Percentiles rank a stretch among this genome's conserved stretches.
Conservation (phyloP, 176 grass and related monocot genomes). For the Oryza coarctata region DNA sequence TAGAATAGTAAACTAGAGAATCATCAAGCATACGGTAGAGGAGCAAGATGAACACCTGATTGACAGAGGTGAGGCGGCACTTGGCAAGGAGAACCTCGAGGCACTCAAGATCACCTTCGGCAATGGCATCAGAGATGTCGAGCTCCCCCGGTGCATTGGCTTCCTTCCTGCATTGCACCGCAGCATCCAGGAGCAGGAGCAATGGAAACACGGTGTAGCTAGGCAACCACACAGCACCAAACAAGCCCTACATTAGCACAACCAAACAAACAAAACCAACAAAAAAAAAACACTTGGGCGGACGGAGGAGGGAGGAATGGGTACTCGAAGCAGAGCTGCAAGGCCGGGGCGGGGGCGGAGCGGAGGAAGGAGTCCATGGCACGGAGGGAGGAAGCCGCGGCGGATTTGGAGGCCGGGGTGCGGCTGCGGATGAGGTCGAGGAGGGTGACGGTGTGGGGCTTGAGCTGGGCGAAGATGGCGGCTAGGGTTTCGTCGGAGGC, state of each 20-base stretch:
- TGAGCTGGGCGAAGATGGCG: conserved; percentile 65
- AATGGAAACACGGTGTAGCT: conserved; percentile 80
- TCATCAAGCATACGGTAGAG: not conserved
- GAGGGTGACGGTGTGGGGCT: conserved; percentile 71
- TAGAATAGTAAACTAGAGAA: not conserved
- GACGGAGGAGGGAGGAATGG: not conserved
- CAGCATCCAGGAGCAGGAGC: conserved; percentile 75
- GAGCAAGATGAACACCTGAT: conserved; percentile 54
- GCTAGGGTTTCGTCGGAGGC: conserved; percentile 59
- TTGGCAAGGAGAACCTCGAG: conserved; percentile 74
- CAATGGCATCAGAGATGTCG: conserved; percentile 54
- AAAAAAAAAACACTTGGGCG: not conserved
- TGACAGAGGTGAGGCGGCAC: conserved; percentile 66
- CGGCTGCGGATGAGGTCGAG: conserved; percentile 76
- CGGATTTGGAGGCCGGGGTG: conserved; percentile 26
- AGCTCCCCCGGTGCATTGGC: conserved; percentile 37
- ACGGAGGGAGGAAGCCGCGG: conserved; percentile 47
- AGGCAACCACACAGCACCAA: conserved; percentile 17
- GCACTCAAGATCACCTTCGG: conserved; percentile 67
- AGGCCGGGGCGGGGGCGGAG: conserved; percentile 39
- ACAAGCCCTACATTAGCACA: not conserved
- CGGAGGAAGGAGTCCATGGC: conserved; percentile 69
- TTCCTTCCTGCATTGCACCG: conserved; percentile 73
- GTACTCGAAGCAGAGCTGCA: conserved; percentile 83
- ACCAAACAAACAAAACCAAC: not conserved